Evolutionary conservation across 306 rosid species (phyloP).

Genomic region (Medicago arabica): DNA sequence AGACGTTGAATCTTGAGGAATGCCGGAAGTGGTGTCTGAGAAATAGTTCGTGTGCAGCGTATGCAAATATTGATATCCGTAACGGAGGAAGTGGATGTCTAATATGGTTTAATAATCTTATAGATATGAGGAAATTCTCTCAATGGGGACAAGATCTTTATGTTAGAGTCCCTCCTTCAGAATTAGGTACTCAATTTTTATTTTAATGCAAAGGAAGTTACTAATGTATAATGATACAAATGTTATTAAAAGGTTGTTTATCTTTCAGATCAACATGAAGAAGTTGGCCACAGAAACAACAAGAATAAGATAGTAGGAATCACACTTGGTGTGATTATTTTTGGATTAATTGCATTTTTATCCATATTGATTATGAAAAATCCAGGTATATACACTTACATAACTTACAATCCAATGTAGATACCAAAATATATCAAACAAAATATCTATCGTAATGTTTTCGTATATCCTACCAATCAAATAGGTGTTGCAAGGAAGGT

Average conservation of each 20-base stretch:
- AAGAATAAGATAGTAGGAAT: constrained; percentile 2
- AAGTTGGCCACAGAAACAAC: neutral
- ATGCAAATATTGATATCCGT: neutral
- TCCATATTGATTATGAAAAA: constrained; percentile 6
- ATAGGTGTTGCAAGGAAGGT: neutral
- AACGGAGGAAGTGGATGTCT: constrained; percentile 6
- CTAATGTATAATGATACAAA: neutral
- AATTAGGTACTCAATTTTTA: neutral
- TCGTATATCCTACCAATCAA: neutral
- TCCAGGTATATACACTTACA: constrained; percentile 17
- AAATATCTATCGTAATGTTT: neutral
- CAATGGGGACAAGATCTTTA: constrained; percentile 15
- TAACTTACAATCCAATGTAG: neutral
- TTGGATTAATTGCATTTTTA: constrained; percentile 1
- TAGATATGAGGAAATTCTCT: neutral
- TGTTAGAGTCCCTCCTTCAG: neutral
- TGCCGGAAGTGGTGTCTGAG: neutral
- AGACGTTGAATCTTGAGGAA: neutral
- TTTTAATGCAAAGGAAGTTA: neutral
- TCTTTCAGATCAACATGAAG: constrained; percentile 8
- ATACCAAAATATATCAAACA: neutral
- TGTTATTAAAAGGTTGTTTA: neutral
- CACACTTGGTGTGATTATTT: neutral
- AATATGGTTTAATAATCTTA: neutral
- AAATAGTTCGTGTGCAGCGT: neutral